A percentile compares a stretch with the other conserved stretches of the same genome.
Evolutionary conservation across 129 eudicot genomes (phyloP).

Genomic region (Sambucus nigra): DNA sequence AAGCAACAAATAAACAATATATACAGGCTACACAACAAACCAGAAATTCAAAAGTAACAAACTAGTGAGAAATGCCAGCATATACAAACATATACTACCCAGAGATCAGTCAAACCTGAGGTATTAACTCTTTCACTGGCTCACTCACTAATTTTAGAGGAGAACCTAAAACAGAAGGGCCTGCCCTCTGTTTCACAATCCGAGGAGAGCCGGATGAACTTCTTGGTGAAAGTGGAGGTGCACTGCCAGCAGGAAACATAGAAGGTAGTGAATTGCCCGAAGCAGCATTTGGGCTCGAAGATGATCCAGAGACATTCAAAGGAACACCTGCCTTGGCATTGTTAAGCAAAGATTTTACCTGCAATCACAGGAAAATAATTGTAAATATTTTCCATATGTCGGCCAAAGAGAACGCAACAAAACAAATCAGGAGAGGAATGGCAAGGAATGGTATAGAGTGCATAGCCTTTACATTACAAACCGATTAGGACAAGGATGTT

Average conservation of each 20-base stretch:
- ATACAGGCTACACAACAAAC: neutral
- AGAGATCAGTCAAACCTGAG: constrained; percentile 45
- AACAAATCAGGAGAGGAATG: neutral
- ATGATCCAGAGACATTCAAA: constrained; percentile 42
- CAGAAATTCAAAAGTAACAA: neutral
- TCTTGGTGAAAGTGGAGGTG: constrained; percentile 92
- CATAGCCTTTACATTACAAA: neutral
- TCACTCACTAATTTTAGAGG: constrained; percentile 66
- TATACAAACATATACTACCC: constrained; percentile 1
- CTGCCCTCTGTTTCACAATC: constrained; percentile 57
- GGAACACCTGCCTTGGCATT: constrained; percentile 74
- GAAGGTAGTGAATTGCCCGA: constrained; percentile 60
- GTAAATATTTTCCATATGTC: constrained; percentile 8
- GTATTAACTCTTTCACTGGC: constrained; percentile 69
- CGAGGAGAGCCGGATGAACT: constrained; percentile 92
- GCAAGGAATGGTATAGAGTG: neutral
- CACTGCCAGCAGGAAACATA: constrained; percentile 86
- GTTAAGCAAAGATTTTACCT: constrained; percentile 78
- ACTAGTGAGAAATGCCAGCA: constrained; percentile 1
- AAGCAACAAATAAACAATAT: constrained; percentile 5
- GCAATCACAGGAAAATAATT: constrained; percentile 8
- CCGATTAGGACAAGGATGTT: neutral
- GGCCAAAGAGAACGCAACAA: constrained; percentile 1
- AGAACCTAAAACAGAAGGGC: constrained; percentile 66
- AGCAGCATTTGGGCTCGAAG: constrained; percentile 61